Base-by-base conservation (phyloP, 1,284 basidiomycete genomes). In the Coniferiporia sulphurascens region DNA sequence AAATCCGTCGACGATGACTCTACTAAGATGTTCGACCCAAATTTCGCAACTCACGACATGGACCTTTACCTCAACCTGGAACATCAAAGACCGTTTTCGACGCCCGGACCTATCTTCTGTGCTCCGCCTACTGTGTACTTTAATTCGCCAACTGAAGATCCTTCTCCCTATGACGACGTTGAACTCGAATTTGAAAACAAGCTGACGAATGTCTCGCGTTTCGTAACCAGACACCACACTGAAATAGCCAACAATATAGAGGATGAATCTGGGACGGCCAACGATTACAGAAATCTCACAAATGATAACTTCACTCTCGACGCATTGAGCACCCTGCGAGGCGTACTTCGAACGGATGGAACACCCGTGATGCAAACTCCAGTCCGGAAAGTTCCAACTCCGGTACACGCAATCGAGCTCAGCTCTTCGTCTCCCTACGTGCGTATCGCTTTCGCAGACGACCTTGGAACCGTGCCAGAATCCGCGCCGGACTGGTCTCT, bases 61-160 rank as follows among this genome's bases (percentile, higher is more conserved):
- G 41, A 55, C 9, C 10, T 45, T 34, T 1, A 17, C 38, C 19
- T 46, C 6, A 45, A 48, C 13, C 12, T 12, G 9, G 15, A 41
- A 15, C 9, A 15, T 41, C 15, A 22, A 4, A 50, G 55, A 19
- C 59, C 44, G 17, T 53, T 56, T 32, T 60, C 55, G 12, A 60
- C 36, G 10, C 59, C 59, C 44, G 55, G 59, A 1, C 55, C 59
- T 21, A 32, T 50, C 22, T 56, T 56, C 45, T 34, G 19, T 48
- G 51, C 44, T 50, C 48, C 46, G 19, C 52, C 60, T 4, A n/a
- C 32, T 21, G 65, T 79, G 19, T 80, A 80, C 69, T 81, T 79
- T 63, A 79, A 83, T 66, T 78, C 78, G 1, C 81, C 80, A 3
- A 72, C 73, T n/a, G 78, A 81, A 68, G 78, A 81, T 60, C 76